phyloP scores from a whole-genome alignment of 2,329 filamentous ascomycete genomes.

The Aspergillus brasiliensis region DNA sequence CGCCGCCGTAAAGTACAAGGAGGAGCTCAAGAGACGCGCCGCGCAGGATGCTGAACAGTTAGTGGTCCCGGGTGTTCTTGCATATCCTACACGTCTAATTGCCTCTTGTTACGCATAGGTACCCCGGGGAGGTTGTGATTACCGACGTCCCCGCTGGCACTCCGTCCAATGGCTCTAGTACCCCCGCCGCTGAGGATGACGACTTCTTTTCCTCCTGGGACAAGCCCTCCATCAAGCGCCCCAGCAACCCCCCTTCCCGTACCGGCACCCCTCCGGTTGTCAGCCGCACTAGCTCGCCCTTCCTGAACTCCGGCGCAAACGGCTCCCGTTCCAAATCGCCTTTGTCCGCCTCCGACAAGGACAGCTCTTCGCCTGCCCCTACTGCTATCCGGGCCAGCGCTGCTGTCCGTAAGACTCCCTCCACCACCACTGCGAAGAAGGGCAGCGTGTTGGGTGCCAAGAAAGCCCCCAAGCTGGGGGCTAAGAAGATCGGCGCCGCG shows the following conservation, averaged over 20 bases:
- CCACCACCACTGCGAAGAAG: conserved; percentile 70
- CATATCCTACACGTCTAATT: conserved; percentile 9
- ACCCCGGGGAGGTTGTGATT: conserved; percentile 81
- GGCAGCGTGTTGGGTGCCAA: conserved; percentile 82
- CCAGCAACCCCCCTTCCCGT: conserved; percentile 88
- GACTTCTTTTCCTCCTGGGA: conserved; percentile 99
- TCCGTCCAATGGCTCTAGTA: conserved; percentile 66
- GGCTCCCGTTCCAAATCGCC: conserved; percentile 82
- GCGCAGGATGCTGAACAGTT: conserved; percentile 83
- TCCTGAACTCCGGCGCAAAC: conserved; percentile 70
- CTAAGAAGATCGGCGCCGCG: conserved; percentile 77
- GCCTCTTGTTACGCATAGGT: conserved; percentile 53
- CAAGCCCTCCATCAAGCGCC: conserved; percentile 94
- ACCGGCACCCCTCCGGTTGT: conserved; percentile 81
- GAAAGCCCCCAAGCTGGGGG: conserved; percentile 81
- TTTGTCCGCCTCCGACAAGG: conserved; percentile 60
- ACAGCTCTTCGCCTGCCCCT: conserved; percentile 56
- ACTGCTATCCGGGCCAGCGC: conserved; percentile 72
- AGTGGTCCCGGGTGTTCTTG: conserved; percentile 33
- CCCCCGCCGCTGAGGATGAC: conserved; percentile 76
- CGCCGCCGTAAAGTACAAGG: conserved; percentile 96
- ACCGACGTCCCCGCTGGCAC: conserved; percentile 68
- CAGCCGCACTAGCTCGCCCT: conserved; percentile 83
- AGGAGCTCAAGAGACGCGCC: conserved; percentile 85
- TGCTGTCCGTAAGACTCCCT: conserved; percentile 74